Evolutionary conservation across 2,329 filamentous ascomycete genomes (phyloP).

Genomic region (Aaosphaeria pasadenensis): DNA sequence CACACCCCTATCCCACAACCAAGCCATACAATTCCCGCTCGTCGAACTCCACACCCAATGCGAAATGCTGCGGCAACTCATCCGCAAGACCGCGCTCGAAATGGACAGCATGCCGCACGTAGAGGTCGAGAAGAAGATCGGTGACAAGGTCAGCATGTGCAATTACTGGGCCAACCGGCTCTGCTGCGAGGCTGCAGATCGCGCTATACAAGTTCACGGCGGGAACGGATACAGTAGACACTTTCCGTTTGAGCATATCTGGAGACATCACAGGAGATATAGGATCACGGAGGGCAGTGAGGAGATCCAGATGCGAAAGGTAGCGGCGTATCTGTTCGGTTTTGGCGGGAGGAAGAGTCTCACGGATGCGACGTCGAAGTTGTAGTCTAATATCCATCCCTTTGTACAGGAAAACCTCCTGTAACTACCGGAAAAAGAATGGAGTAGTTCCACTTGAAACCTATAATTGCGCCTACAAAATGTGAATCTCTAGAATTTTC

Average conservation of each 20-base stretch:
- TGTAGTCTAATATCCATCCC: too few species aligned
- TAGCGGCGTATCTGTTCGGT: conserved; percentile 59
- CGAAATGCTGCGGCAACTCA: conserved; percentile 60
- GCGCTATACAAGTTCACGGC: conserved; percentile 61
- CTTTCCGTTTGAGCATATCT: conserved; percentile 63
- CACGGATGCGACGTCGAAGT: conserved; percentile 26
- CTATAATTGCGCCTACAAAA: too few species aligned
- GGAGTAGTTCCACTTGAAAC: too few species aligned
- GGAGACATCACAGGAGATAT: conserved; percentile 62
- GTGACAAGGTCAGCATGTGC: conserved; percentile 63
- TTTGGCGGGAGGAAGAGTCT: conserved; percentile 47
- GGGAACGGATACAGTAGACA: conserved; percentile 59
- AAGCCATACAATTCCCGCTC: conserved; percentile 63
- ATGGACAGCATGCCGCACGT: conserved; percentile 58
- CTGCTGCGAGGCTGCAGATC: conserved; percentile 59
- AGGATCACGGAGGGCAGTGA: conserved; percentile 64
- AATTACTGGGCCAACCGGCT: conserved; percentile 64
- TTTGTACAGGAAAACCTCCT: too few species aligned
- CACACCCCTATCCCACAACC: conserved; percentile 56
- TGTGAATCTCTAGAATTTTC: too few species aligned
- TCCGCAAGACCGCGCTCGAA: conserved; percentile 59
- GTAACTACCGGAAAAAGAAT: too few species aligned
- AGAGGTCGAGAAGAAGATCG: conserved; percentile 57
- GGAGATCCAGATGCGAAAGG: conserved; percentile 65
- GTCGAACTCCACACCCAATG: conserved; percentile 61